Conservation (phyloP, 1,139 yeast species). For the Geotrichum candidum region DNA sequence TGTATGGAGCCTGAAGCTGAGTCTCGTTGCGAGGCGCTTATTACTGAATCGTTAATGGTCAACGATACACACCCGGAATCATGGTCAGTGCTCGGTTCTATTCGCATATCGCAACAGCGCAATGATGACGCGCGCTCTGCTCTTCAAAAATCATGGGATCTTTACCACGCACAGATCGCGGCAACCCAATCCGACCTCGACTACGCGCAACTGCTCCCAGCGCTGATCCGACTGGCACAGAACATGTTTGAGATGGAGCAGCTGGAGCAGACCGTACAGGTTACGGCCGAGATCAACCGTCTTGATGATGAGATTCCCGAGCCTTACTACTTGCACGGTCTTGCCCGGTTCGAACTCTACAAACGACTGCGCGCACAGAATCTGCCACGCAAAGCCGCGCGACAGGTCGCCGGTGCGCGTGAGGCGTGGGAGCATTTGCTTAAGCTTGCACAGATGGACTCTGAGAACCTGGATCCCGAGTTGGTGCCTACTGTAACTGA, state of each 20-base stretch:
- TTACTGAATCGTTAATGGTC: conserved; percentile 56
- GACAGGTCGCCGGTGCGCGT: conserved; percentile 32
- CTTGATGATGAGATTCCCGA: conserved; percentile 81
- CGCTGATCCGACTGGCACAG: conserved; percentile 61
- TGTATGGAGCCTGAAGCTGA: conserved; percentile 86
- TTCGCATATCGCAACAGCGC: conserved; percentile 82
- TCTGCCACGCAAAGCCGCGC: conserved; percentile 22
- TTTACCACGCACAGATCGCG: conserved; percentile 50
- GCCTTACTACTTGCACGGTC: conserved; percentile 73
- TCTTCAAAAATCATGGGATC: conserved; percentile 63
- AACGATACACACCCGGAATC: conserved; percentile 68
- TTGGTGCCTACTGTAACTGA: conserved; percentile 28
- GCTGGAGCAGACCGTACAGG: conserved; percentile 57
- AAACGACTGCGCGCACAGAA: conserved; percentile 12
- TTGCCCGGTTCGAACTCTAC: conserved; percentile 53
- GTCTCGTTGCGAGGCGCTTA: conserved; percentile 63
- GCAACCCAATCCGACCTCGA: conserved; percentile 34
- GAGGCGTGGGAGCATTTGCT: conserved; percentile 31
- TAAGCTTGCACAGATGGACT: conserved; percentile 23
- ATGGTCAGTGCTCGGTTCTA: conserved; percentile 76
- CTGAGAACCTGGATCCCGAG: conserved; percentile 29
- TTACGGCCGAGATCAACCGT: conserved; percentile 58
- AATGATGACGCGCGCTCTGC: conserved; percentile 69
- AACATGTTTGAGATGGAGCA: conserved; percentile 60
- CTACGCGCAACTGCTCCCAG: conserved; percentile 44